Evolutionary conservation across 2,329 filamentous ascomycete species (phyloP), one percentile per base, ranked within the genome.

Genomic region (Aspergillus quadricinctus): DNA sequence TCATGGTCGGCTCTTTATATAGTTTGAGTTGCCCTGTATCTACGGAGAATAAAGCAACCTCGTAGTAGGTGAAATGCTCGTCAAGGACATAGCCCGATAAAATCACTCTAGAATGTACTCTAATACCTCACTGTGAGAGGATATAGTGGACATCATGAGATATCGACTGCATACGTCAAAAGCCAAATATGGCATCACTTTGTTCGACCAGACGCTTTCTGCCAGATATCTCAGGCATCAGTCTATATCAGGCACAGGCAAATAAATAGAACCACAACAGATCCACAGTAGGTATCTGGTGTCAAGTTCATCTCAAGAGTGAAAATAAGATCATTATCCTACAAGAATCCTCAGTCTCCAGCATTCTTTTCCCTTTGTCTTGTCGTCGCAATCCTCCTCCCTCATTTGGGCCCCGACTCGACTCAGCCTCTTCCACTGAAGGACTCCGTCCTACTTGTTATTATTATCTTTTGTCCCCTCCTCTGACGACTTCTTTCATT

Each of bases 391-490:
- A 21, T 46, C 11, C 23, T 46, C 43, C 43, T 46, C 43, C 21
- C 43, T 35, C 19, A 46, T 46, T 46, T 46, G 23, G 43, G 43
- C 43, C 43, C 43, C 43, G 27, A 23, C 8, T 7, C 23, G 43
- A 46, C 43, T 46, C 43, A 46, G 43, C 43, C 43, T 46, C 43
- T 46, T 14, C 43, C 43, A 4, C 21, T 14, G 2, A n/a, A 4
- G 9, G 3, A 4, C 23, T 23, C 14, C 21, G 4, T 5, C 10
- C 14, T 46, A 23, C 23, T 49, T 52, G 31, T 46, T 40, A 29
- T 53, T 27, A 27, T 57, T 41, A 49, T 50, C 27, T 48, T 54
- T 56, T 25, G 50, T 50, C 49, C 48, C 55, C 52, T 49, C 43
- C 35, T 50, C 52, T 50, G 37, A 25, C 57, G 35, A 23, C 28